Evolutionary conservation across 2,329 filamentous ascomycete species (phyloP), one percentile per base, ranked within the genome.

Genomic region (Hymenoscyphus infarciens): DNA sequence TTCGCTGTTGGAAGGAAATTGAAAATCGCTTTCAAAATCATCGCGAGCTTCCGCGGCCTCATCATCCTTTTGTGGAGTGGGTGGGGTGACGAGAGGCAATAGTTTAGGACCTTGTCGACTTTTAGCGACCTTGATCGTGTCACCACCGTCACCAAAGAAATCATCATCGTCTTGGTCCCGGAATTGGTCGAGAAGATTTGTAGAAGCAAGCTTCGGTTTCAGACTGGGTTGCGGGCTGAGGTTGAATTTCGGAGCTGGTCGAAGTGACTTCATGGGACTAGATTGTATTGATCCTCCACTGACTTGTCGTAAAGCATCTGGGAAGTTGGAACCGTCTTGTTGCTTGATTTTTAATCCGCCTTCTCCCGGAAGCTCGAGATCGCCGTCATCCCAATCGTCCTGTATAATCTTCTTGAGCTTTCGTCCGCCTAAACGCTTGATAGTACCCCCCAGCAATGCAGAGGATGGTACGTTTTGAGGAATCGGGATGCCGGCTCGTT

Each of bases 401-500:
- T 90, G 86, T 63, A 91, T 85, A 49, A 88, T 86, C 72, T 85
- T 89, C 71, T 87, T 88, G 22, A 89, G 81, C 71, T 88, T 92
- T 68, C 86, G 84, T 63, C 86, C 87, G 57, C 93, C 93, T 38
- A 98, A 82, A 69, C 93, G 84, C 78, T 96, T 96, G 73, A 98
- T 98, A 10, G 92, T 94, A 59, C 95, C 95, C 60, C 94, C 94
- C 74, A 95, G 85, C 52, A 99, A 80, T 33, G 95, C 95, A 22
- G 94, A 97, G 33, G 90, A 86, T 1, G 94, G 92, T 35, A 98
- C 87, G 73, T 93, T 93, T 59, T 85, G 81, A 31, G 95, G 95
- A 61, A 98, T 86, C 6, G 95, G 94, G 67, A 99, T 97, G 69
- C 95, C 95, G 29, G 92, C 93, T 74, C 87, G 88, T 72, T 92